These are phyloP conservation scores for Hypholoma fasciculare DNA, from an alignment of 768 basidiomycete species.

Conservation along the genomic window DNA sequence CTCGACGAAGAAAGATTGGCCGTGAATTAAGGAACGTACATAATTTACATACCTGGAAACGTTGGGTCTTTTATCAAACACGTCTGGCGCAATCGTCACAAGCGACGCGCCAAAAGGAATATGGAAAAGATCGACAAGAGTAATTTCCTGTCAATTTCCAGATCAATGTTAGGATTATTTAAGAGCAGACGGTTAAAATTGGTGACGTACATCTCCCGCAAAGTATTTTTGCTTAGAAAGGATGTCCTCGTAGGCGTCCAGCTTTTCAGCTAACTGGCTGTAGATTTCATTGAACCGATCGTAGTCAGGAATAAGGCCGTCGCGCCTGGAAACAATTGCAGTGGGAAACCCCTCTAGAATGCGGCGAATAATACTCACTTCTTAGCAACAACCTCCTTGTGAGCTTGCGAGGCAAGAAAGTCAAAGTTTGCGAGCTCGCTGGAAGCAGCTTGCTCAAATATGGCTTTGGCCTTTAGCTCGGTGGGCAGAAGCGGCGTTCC, in stretches of 20 bases:
- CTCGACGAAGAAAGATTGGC: slow-evolving; percentile 3
- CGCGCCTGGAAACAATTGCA: slow-evolving; percentile 5
- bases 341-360: not conserved
- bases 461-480: slow-evolving; percentile 34
- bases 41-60: slow-evolving; percentile 35
- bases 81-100: slow-evolving; percentile 19
- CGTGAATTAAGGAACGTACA: no score
- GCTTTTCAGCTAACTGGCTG: slow-evolving; percentile 33
- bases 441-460: slow-evolving; percentile 54
- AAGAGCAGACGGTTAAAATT: not conserved
- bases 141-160: slow-evolving; percentile 30
- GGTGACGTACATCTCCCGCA: slow-evolving; percentile 45
- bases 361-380: slow-evolving; percentile 29
- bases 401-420: slow-evolving; percentile 38
- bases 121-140: slow-evolving; percentile 61
- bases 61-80: slow-evolving; percentile 40
- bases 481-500: slow-evolving; percentile 53
- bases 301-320: slow-evolving; percentile 30
- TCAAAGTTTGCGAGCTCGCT: slow-evolving; percentile 59
- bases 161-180: not conserved
- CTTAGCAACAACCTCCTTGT: slow-evolving; percentile 52
- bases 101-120: slow-evolving; percentile 38
- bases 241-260: slow-evolving; percentile 58
- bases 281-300: slow-evolving; percentile 24
- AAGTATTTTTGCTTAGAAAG: slow-evolving; percentile 57